phyloP scores from a whole-genome alignment of 2,329 filamentous ascomycete genomes.

The Monilinia vaccinii-corymbosi region DNA sequence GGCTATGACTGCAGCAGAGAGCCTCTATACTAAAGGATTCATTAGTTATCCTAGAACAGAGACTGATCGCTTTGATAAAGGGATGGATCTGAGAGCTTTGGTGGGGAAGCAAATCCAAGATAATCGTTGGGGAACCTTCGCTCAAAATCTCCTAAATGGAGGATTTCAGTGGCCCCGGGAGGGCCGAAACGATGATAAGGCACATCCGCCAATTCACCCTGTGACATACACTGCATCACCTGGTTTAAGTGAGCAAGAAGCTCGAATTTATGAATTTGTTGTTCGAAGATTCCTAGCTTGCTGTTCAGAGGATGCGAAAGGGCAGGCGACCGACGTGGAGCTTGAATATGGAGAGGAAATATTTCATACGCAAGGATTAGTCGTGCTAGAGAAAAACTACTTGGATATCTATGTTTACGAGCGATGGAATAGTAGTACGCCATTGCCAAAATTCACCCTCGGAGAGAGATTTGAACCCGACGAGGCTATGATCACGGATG shows the following conservation, averaged over 20 bases:
- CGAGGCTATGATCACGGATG: conserved; percentile 81
- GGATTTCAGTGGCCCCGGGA: conserved; percentile 73
- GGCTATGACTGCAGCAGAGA: conserved; percentile 82
- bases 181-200: conserved; percentile 88
- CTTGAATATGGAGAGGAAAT: conserved; percentile 74
- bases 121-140: conserved; percentile 69
- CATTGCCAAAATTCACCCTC: conserved; percentile 68
- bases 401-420: conserved; percentile 95
- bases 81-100: conserved; percentile 71
- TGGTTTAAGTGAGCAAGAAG: conserved; percentile 57
- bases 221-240: conserved; percentile 67
- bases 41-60: conserved; percentile 98
- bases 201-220: conserved; percentile 94
- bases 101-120: conserved; percentile 79
- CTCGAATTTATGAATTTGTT: conserved; percentile 84
- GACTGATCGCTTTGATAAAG: conserved; percentile 89
- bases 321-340: conserved; percentile 78
- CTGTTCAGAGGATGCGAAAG: conserved; percentile 88
- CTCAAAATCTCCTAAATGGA: conserved; percentile 64
- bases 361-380: conserved; percentile 75
- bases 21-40: conserved; percentile 85
- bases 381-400: conserved; percentile 83
- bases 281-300: conserved; percentile 87
- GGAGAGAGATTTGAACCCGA: conserved; percentile 81
- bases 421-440: conserved; percentile 82